Conservation (phyloP, 306 rosid species). For the barrel medic (Medicago truncatula) region MtrunA17r5.0-ANR NC_053042.1:1678001-1678500, state of each 20-base stretch:
- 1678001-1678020: not conserved
- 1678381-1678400: slow-evolving; percentile 53
- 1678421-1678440: slow-evolving; percentile 57
- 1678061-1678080: slow-evolving; percentile 49
- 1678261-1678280: not conserved
- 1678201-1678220: slow-evolving; percentile 59
- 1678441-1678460: slow-evolving; percentile 50
- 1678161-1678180: slow-evolving; percentile 61
- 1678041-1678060: slow-evolving; percentile 26
- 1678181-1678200: slow-evolving; percentile 47
- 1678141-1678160: slow-evolving; percentile 24
- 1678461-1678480: slow-evolving; percentile 51
- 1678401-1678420: slow-evolving; percentile 55
- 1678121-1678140: slow-evolving; percentile 50
- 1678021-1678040: not conserved
- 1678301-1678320: slow-evolving; percentile 67
- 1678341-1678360: slow-evolving; percentile 40
- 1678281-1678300: slow-evolving; percentile 51
- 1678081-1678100: slow-evolving; percentile 63
- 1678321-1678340: slow-evolving; percentile 56
- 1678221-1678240: slow-evolving; percentile 49
- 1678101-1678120: slow-evolving; percentile 52
- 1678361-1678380: slow-evolving; percentile 42
- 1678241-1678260: slow-evolving; percentile 69
- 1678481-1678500: slow-evolving; percentile 45